Percentiles rank a stretch among this genome's conserved stretches.
These are phyloP conservation scores for Kazachstania martiniae DNA, from an alignment of 805 yeast species.

Conservation along the genomic window DNA sequence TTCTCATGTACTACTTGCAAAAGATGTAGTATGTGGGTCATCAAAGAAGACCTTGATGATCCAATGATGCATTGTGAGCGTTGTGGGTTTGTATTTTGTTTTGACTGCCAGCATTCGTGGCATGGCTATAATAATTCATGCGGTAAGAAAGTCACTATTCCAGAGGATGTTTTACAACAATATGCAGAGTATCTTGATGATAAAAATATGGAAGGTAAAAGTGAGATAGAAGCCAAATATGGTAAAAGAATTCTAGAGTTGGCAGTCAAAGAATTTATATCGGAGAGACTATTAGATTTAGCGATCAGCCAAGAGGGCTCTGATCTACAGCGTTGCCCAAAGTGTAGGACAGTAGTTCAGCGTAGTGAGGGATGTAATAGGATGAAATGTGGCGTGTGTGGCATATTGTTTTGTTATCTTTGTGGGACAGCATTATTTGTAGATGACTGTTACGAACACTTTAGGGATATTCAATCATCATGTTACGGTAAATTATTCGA, in stretches of 20 bases:
- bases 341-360: slow-evolving; percentile 39
- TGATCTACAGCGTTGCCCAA: slow-evolving; percentile 41
- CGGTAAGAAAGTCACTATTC: slow-evolving; percentile 26
- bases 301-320: slow-evolving; percentile 33
- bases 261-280: slow-evolving; percentile 35
- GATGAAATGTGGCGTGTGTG: slow-evolving; percentile 45
- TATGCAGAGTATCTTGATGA: slow-evolving; percentile 28
- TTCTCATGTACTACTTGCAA: slow-evolving; percentile 43
- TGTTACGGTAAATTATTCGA: slow-evolving; percentile 45
- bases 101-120: slow-evolving; percentile 48
- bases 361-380: slow-evolving; percentile 56
- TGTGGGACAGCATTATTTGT: slow-evolving; percentile 36
- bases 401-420: slow-evolving; percentile 39
- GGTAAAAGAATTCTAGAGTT: slow-evolving; percentile 35
- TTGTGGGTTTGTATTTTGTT: slow-evolving; percentile 47
- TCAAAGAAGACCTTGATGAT: slow-evolving; percentile 37
- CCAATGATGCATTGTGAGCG: slow-evolving; percentile 37
- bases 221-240: slow-evolving; percentile 31
- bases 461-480: slow-evolving; percentile 28
- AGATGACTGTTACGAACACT: slow-evolving; percentile 44
- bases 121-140: slow-evolving; percentile 45
- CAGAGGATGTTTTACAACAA: slow-evolving; percentile 23
- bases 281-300: slow-evolving; percentile 38
- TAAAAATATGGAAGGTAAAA: slow-evolving; percentile 22
- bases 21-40: slow-evolving; percentile 38